Base-by-base conservation (phyloP, 108 stramenopile genomes). In the Epithemia pelagica region DNA sequence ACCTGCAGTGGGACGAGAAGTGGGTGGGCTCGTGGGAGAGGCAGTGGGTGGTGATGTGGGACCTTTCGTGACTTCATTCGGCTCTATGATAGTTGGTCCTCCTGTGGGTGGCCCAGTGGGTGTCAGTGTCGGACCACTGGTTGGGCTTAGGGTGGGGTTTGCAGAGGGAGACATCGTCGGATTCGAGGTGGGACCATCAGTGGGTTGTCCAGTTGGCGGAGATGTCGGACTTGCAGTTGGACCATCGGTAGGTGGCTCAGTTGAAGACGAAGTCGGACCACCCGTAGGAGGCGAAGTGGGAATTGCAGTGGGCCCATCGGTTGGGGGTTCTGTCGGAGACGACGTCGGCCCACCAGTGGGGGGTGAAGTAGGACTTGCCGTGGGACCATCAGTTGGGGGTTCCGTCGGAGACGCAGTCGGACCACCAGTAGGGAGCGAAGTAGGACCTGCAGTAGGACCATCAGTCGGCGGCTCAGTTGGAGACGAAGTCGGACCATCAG, bases 181-280 rank as follows among this genome's bases (percentile, higher is more conserved):
- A 21, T 26, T 23, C 15, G 10, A 27, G 55, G 54, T 66, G 2
- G 65, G 65, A n/a, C 32, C 52, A 15, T n/a, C 53, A 54, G 28
- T 66, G 25, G 65, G 65, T 28, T 26, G 53, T 1, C n/a, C 32
- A 46, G 29, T 55, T 30, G 52, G 65, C 23, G 25, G 15, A 21
- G 65, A 66, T n/a, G 29, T 54, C 1, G 65, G 65, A 54, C 54
- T 53, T 29, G 53, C 7, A 26, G 46, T 66, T 7, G 65, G 65
- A 54, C 29, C 25, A 30, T 3, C 21, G 15, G 37, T 46, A 46
- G 37, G 37, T 46, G 37, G 15, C 15, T 15, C 37, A 21, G 30
- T 63, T 22, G 62, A 32, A 32, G 32, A 20, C 24, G 30, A 37
- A 63, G 30, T 63, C 2, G 62, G 58, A 26, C 0, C 30, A 7